Base-by-base conservation (phyloP, 208 protist species). In the Trypanosoma platydactyli region DNA sequence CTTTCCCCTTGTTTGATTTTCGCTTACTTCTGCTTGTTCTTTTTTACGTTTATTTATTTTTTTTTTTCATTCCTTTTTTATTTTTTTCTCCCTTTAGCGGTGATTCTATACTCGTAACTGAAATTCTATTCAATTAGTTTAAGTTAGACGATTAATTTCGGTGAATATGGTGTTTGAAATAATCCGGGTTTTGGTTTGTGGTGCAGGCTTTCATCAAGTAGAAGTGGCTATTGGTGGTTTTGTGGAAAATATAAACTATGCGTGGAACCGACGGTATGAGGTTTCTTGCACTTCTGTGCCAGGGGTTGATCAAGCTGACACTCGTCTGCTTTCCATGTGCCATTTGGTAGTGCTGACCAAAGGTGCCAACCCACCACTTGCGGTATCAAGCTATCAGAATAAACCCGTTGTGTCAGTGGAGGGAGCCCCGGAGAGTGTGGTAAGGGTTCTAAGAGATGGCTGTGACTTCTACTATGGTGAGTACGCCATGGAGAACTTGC, bases 251-350 rank as follows among this genome's bases (percentile, higher is more conserved):
- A 69, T 72, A 0, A 81, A 94, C 60, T 73, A 77, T 60, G 89
- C 89, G 29, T 94, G 89, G 89, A 85, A 88, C 54, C 80, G 81
- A 20, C 74, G 64, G 9, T 94, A 90, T 55, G 70, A 73, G 33
- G 79, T 92, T 29, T 79, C 78, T 13, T 91, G 85, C 73, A 84
- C 79, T 18, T 69, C 78, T 22, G 74, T 73, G 13, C 45, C 79
- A 5, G 71, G 71, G 55, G 70, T 91, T 11, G 84, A 88, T 46
- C 41, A 77, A 42, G 82, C 84, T 33, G 86, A 92, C 59, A 76
- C 69, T 49, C 67, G 79, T 0, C 60, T 88, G 6, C 62, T 95
- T 5, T 68, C 77, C 1, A 73, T 85, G 3, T 82, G 80, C 29
- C 73, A 92, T 59, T 69, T 76, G n/a, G 76, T 95, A 1, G 67